phyloP scores from a whole-genome alignment of 2,329 filamentous ascomycete genomes.

The Talaromyces funiculosus region DNA sequence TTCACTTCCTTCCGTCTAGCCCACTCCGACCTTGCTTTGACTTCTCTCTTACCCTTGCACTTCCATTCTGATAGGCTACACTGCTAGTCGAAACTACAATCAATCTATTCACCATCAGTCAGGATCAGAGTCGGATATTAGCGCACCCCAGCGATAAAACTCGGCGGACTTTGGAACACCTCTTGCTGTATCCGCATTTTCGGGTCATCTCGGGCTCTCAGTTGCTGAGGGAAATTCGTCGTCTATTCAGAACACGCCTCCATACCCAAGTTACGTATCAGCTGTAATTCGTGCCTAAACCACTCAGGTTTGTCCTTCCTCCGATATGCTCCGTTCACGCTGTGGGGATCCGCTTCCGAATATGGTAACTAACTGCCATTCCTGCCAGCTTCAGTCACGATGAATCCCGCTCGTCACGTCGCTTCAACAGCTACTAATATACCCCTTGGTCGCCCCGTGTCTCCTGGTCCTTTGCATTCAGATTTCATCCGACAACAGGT shows the following conservation, averaged over 20 bases:
- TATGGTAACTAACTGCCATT: conserved; percentile 20
- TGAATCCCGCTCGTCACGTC: conserved; percentile 23
- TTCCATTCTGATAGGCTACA: not conserved
- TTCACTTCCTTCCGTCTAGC: not conserved
- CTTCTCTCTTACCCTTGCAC: not conserved
- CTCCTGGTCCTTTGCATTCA: conserved; percentile 45
- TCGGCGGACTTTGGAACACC: conserved; percentile 1
- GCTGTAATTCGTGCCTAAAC: conserved; percentile 4
- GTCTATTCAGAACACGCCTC: not conserved
- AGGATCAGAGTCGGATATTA: conserved; percentile 1
- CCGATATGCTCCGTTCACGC: conserved; percentile 37
- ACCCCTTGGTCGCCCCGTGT: conserved; percentile 38
- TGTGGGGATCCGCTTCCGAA: conserved; percentile 34
- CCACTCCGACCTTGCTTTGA: not conserved
- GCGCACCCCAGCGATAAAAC: not conserved
- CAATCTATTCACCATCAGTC: not conserved
- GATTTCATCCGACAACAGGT: conserved; percentile 56
- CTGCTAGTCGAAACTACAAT: not conserved
- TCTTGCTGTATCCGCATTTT: conserved; percentile 6
- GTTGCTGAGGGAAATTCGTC: not conserved
- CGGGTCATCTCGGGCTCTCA: conserved; percentile 15
- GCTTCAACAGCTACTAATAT: conserved; percentile 39
- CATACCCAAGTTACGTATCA: not conserved
- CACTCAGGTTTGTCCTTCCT: conserved; percentile 16
- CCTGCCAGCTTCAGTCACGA: conserved; percentile 22